phyloP scores from a whole-genome alignment of 768 basidiomycete genomes.

The Mycena vitilis region DNA sequence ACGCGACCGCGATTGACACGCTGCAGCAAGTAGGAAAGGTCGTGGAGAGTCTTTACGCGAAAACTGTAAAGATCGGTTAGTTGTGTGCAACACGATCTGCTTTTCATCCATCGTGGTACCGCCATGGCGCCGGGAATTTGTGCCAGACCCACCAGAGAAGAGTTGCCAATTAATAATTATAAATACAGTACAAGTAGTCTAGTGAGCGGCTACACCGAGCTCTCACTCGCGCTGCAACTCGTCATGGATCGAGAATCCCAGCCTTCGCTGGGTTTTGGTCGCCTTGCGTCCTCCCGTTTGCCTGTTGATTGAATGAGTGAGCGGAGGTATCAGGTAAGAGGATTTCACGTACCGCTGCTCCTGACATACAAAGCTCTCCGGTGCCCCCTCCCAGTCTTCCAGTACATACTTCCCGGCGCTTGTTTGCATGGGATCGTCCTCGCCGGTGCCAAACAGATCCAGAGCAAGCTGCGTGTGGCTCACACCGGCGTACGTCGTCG shows the following conservation, averaged over 20 bases:
- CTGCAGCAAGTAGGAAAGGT: constrained; percentile 92
- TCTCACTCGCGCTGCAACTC: constrained; percentile 57
- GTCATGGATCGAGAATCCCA: constrained; percentile 86
- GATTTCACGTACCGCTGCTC: constrained; percentile 77
- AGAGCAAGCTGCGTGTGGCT: constrained; percentile 95
- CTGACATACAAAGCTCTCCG: constrained; percentile 98
- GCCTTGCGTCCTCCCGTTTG: constrained; percentile 92
- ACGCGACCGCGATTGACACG: constrained; percentile 90
- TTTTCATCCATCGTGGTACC: too few relatives aligned
- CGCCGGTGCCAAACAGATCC: constrained; percentile 85
- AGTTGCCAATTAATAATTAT: constrained; percentile 12
- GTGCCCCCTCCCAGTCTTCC: constrained; percentile 96
- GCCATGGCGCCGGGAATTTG: too few relatives aligned
- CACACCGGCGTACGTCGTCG: constrained; percentile 98
- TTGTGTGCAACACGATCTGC: too few relatives aligned
- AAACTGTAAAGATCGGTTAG: constrained; percentile 50
- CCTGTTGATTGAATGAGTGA: constrained; percentile 47
- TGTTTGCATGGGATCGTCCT: constrained; percentile 66
- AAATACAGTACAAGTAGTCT: constrained; percentile 8
- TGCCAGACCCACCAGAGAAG: too few relatives aligned
- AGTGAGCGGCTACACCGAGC: constrained; percentile 16
- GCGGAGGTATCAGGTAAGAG: constrained; percentile 21
- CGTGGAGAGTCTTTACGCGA: constrained; percentile 93
- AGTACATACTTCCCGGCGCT: constrained; percentile 80
- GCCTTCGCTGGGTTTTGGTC: constrained; percentile 86